A percentile compares a stretch with the other conserved stretches of the same genome.
phyloP scores from a whole-genome alignment of 805 yeast genomes.

The Kuraishia hungarica region DNA sequence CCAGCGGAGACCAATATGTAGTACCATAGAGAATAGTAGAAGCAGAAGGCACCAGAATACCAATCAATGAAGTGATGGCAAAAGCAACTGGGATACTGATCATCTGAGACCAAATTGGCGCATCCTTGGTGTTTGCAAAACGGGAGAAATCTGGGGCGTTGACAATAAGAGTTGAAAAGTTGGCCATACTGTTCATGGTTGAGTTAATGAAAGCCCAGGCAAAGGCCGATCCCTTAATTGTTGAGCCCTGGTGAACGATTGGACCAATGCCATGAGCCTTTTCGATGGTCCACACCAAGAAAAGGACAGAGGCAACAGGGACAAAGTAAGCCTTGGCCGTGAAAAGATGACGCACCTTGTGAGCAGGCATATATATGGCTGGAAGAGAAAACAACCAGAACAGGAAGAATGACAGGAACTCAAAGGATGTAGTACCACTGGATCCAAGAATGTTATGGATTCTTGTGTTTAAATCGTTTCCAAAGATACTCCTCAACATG shows the following conservation, averaged over 20 bases:
- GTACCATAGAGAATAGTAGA: constrained; percentile 28
- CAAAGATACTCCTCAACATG: constrained; percentile 62
- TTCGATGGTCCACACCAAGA: constrained; percentile 65
- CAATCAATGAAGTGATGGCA: constrained; percentile 44
- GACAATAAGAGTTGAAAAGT: constrained; percentile 70
- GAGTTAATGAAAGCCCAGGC: constrained; percentile 69
- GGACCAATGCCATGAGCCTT: constrained; percentile 65
- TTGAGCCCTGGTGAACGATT: constrained; percentile 40
- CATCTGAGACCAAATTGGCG: constrained; percentile 36
- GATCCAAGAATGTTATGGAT: constrained; percentile 42
- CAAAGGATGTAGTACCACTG: constrained; percentile 44
- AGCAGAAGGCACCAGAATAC: constrained; percentile 34
- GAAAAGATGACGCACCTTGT: constrained; percentile 63
- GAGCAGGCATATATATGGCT: constrained; percentile 65
- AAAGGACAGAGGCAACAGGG: constrained; percentile 67
- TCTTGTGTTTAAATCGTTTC: constrained; percentile 41
- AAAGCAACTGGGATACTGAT: constrained; percentile 64
- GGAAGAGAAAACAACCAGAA: constrained; percentile 69
- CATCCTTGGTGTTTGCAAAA: constrained; percentile 40
- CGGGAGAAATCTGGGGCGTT: constrained; percentile 81
- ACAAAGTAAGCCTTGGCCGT: constrained; percentile 63
- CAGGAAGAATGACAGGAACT: constrained; percentile 59
- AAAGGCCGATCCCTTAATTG: constrained; percentile 40
- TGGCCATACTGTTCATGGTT: constrained; percentile 63
- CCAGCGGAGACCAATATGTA: constrained; percentile 33